phyloP scores from a whole-genome alignment of 2,329 filamentous ascomycete species.

The Alternaria gansuensis region DNA sequence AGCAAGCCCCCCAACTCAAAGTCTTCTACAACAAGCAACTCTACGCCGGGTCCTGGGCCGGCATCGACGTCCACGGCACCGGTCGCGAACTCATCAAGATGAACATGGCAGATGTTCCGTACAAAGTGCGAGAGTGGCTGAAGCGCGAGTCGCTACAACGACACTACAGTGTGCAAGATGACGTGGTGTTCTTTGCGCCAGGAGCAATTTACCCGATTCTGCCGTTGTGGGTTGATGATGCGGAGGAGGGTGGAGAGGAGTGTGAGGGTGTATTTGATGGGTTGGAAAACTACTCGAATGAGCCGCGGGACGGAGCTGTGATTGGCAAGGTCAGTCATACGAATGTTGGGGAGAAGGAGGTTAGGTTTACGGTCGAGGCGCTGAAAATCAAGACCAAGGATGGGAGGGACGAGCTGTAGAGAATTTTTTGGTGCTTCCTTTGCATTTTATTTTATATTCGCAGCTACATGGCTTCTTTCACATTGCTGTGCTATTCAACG shows the following conservation, averaged over 20 bases:
- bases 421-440: not conserved
- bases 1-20: constrained; percentile 47
- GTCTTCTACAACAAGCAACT: constrained; percentile 50
- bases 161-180: constrained; percentile 54
- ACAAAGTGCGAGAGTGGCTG: constrained; percentile 58
- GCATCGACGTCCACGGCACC: constrained; percentile 62
- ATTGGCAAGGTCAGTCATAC: constrained; percentile 42
- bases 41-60: constrained; percentile 63
- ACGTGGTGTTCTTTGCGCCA: constrained; percentile 63
- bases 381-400: constrained; percentile 34
- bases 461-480: not conserved
- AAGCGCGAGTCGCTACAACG: constrained; percentile 56
- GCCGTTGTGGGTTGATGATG: constrained; percentile 61
- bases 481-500: not conserved
- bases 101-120: constrained; percentile 57
- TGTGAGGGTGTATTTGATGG: constrained; percentile 55
- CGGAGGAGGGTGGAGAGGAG: constrained; percentile 44
- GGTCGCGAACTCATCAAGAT: constrained; percentile 61
- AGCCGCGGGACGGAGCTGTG: constrained; percentile 42
- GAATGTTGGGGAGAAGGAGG: constrained; percentile 37
- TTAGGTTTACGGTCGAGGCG: constrained; percentile 46
- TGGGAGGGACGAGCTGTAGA: constrained; percentile 40
- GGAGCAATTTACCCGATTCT: constrained; percentile 62
- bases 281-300: constrained; percentile 44
- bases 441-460: too few relatives aligned